Percentiles rank a stretch among this genome's conserved stretches.
phyloP scores from a whole-genome alignment of 208 protist species.

The Leishmania guyanensis region DNA sequence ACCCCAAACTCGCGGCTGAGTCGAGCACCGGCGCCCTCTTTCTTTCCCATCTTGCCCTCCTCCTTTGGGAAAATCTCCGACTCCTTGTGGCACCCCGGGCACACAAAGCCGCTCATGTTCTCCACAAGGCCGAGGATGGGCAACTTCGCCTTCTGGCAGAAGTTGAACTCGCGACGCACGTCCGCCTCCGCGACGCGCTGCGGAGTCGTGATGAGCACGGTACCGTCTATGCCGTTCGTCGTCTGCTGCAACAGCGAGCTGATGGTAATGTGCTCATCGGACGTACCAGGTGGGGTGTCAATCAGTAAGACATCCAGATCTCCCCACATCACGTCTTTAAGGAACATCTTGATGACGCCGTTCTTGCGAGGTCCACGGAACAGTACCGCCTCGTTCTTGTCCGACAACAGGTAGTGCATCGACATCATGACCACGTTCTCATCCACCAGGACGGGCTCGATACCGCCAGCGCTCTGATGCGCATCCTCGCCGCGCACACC shows the following conservation, averaged over 20 bases:
- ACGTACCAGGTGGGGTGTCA: slow-evolving; percentile 99
- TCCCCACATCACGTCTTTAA: slow-evolving; percentile 98
- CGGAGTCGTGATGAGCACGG: slow-evolving; percentile 97
- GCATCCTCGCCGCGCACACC: slow-evolving; percentile 90
- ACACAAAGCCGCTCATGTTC: slow-evolving; percentile 99
- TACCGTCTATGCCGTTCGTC: slow-evolving; percentile 81
- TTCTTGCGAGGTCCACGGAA: slow-evolving; percentile 98
- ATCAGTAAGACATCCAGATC: slow-evolving; percentile 98
- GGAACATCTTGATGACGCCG: slow-evolving; percentile 98
- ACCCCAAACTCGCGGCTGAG: slow-evolving; percentile 84
- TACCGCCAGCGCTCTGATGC: slow-evolving; percentile 91
- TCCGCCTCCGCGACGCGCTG: slow-evolving; percentile 98
- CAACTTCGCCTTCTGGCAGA: slow-evolving; percentile 98
- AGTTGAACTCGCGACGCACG: slow-evolving; percentile 98
- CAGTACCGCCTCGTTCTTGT: slow-evolving; percentile 98
- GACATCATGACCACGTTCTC: slow-evolving; percentile 95
- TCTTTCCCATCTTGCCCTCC: slow-evolving; percentile 23
- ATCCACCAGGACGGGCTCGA: slow-evolving; percentile 95
- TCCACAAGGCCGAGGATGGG: slow-evolving; percentile 98
- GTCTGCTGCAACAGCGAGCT: slow-evolving; percentile 91
- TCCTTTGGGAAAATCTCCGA: slow-evolving; percentile 93
- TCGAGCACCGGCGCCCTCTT: slow-evolving; percentile 66
- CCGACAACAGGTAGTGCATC: slow-evolving; percentile 97
- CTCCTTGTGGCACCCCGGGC: slow-evolving; percentile 92
- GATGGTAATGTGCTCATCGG: slow-evolving; percentile 99